Conservation (phyloP, 805 yeast species). For the Kregervanrija delftensis region DNA sequence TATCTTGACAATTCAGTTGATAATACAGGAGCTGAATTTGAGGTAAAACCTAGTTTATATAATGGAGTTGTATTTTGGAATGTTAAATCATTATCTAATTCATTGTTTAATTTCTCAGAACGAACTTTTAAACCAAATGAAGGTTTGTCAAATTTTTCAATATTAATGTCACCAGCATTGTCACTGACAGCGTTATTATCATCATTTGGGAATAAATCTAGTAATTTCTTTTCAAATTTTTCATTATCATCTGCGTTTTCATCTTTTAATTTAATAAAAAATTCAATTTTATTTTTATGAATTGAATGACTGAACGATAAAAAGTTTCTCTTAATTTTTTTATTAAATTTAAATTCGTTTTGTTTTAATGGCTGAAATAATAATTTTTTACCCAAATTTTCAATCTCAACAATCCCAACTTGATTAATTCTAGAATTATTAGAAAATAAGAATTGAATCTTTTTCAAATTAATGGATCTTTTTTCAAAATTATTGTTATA, state of each 20-base stretch:
- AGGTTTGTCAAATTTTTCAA: too few species aligned
- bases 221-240: conserved; percentile 1
- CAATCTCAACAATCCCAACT: conserved; percentile 25
- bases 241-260: conserved; percentile 1
- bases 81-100: too few species aligned
- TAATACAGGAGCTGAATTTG: too few species aligned
- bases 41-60: too few species aligned
- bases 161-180: too few species aligned
- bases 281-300: conserved; percentile 4
- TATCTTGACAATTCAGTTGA: too few species aligned
- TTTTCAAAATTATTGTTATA: conserved; percentile 19
- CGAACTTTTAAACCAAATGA: too few species aligned
- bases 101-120: too few species aligned
- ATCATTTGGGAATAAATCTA: conserved; percentile 8
- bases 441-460: conserved; percentile 14
- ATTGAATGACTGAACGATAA: conserved; percentile 14
- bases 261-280: conserved; percentile 8
- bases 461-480: conserved; percentile 17
- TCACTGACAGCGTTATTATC: too few species aligned
- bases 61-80: too few species aligned
- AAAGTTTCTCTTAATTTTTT: conserved; percentile 12
- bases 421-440: conserved; percentile 4
- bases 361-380: conserved; percentile 29
- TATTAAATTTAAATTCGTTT: conserved; percentile 21
- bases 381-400: conserved; percentile 23